Conservation (phyloP, 2,329 filamentous ascomycete species). For the Ambrosiella xylebori region DNA sequence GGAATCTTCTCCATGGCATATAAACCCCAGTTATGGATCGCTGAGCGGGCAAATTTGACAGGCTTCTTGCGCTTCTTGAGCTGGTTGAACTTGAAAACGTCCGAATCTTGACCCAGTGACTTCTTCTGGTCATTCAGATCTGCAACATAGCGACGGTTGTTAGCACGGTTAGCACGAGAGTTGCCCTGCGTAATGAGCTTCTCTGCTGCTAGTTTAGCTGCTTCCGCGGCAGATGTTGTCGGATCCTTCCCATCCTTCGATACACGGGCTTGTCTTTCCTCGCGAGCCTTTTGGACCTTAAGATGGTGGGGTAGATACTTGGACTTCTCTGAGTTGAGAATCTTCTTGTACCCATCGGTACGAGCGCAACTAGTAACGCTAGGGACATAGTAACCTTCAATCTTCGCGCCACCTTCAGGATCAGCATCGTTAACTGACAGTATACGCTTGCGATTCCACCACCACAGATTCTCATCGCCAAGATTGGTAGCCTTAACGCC, state of each 20-base stretch:
- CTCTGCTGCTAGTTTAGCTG: constrained; percentile 56
- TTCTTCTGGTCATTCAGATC: constrained; percentile 93
- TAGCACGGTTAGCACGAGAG: constrained; percentile 83
- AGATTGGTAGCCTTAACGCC: constrained; percentile 26
- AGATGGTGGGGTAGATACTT: constrained; percentile 97
- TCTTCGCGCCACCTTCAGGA: constrained; percentile 17
- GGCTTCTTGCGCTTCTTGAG: constrained; percentile 99
- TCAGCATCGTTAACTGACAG: constrained; percentile 33
- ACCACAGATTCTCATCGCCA: constrained; percentile 33
- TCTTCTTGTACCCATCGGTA: constrained; percentile 88
- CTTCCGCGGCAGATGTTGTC: constrained; percentile 48
- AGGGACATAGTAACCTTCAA: constrained; percentile 60
- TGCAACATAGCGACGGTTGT: constrained; percentile 84
- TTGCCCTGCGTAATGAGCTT: constrained; percentile 74
- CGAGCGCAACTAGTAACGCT: constrained; percentile 74
- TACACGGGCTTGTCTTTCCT: constrained; percentile 67
- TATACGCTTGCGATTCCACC: constrained; percentile 39
- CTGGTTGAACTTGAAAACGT: constrained; percentile 94
- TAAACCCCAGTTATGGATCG: constrained; percentile 96
- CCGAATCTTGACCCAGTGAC: constrained; percentile 64
- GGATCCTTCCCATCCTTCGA: constrained; percentile 49
- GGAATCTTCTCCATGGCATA: constrained; percentile 96
- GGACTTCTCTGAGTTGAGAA: constrained; percentile 91
- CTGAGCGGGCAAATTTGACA: constrained; percentile 90
- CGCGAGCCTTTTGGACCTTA: constrained; percentile 78